Evolutionary conservation across 345 rosid genomes (phyloP).

Genomic region (Pelargonium nanum): DNA sequence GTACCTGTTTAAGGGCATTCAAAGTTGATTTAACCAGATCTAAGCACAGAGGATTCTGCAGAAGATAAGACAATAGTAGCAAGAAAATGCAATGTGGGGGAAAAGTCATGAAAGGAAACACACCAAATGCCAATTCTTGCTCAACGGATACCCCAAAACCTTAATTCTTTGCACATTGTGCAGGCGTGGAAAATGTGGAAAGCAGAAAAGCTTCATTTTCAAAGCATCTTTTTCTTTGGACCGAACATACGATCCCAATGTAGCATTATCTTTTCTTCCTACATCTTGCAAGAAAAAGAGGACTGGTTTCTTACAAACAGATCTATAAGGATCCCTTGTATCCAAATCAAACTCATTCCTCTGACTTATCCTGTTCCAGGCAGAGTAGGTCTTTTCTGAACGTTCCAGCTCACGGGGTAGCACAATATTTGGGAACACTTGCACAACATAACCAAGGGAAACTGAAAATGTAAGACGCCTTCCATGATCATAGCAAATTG

Average conservation of each 20-base stretch:
- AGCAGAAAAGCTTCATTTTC: constrained; percentile 65
- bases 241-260: constrained; percentile 45
- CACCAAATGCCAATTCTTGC: constrained; percentile 80
- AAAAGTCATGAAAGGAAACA: constrained; percentile 8
- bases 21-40: constrained; percentile 4
- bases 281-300: constrained; percentile 48
- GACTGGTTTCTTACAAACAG: constrained; percentile 46
- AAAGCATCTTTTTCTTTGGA: constrained; percentile 44
- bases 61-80: neutral
- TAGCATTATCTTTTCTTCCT: constrained; percentile 32
- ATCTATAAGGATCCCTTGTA: constrained; percentile 45
- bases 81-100: neutral
- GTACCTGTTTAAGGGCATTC: constrained; percentile 36
- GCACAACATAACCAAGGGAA: constrained; percentile 75
- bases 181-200: constrained; percentile 51
- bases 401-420: constrained; percentile 68
- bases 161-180: constrained; percentile 44
- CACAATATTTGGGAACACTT: constrained; percentile 60
- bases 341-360: constrained; percentile 75
- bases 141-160: constrained; percentile 44
- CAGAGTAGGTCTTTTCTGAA: constrained; percentile 64
- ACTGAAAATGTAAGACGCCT: constrained; percentile 41
- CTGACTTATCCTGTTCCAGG: constrained; percentile 58
- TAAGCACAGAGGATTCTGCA: constrained; percentile 2
- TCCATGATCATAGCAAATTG: constrained; percentile 65